These are phyloP conservation scores for Saitozyma podzolica DNA, from an alignment of 768 basidiomycete genomes.

Conservation along the genomic window DNA sequence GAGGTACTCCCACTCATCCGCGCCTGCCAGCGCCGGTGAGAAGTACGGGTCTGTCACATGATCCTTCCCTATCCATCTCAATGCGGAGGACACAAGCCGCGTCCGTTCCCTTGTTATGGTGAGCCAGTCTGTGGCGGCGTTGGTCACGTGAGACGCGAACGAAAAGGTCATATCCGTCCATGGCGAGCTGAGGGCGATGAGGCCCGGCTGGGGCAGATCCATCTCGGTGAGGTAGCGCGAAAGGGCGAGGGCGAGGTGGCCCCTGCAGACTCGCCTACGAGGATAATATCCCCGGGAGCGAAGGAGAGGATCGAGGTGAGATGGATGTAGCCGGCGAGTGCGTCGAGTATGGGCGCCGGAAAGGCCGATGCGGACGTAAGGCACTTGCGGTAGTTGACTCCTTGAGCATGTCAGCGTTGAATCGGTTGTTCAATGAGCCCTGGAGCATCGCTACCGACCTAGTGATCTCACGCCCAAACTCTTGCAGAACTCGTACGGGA, in stretches of 20 bases:
- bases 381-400: slow-evolving; percentile 70
- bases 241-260: slow-evolving; percentile 61
- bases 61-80: too few relatives aligned
- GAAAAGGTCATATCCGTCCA: slow-evolving; percentile 37
- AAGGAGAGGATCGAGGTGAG: slow-evolving; percentile 63
- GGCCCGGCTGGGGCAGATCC: slow-evolving; percentile 24
- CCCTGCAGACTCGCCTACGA: slow-evolving; percentile 79
- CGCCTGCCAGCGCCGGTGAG: too few relatives aligned
- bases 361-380: slow-evolving; percentile 62
- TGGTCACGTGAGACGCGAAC: slow-evolving; percentile 10
- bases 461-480: too few relatives aligned
- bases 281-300: slow-evolving; percentile 62
- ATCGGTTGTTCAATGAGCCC: too few relatives aligned
- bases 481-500: slow-evolving; percentile 2
- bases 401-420: too few relatives aligned
- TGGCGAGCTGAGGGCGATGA: slow-evolving; percentile 25
- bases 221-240: slow-evolving; percentile 44
- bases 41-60: too few relatives aligned
- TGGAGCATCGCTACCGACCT: too few relatives aligned
- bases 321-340: slow-evolving; percentile 70
- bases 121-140: not conserved
- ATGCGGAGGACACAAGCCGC: too few relatives aligned
- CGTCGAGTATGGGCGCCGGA: slow-evolving; percentile 73
- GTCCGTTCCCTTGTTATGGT: too few relatives aligned
- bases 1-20: too few relatives aligned